These are phyloP conservation scores for Mortierella claussenii DNA, from an alignment of 192 early-diverging fungal genomes.

Conservation along the genomic window DNA sequence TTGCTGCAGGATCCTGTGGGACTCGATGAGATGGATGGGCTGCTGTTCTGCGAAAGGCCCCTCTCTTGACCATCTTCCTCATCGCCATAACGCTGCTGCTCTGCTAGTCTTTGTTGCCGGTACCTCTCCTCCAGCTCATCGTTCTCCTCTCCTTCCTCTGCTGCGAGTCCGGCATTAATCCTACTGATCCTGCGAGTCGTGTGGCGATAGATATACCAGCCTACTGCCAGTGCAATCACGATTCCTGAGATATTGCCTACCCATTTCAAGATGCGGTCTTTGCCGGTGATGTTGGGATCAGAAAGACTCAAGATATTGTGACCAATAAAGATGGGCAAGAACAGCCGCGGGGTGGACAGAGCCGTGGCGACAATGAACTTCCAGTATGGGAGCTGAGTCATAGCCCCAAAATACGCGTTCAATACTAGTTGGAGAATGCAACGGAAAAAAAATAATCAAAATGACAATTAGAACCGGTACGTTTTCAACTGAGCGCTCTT, in stretches of 20 bases:
- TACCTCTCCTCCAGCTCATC: slow-evolving; percentile 1
- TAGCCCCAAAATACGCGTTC: slow-evolving; percentile 41
- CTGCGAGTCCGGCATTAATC: slow-evolving; percentile 34
- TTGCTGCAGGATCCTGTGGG: too few relatives aligned
- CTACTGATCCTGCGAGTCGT: slow-evolving; percentile 16
- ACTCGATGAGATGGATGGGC: too few relatives aligned
- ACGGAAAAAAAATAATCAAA: too few relatives aligned
- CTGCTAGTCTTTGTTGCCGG: background rate
- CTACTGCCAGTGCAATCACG: slow-evolving; percentile 17
- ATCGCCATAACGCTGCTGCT: too few relatives aligned
- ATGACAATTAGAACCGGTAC: too few relatives aligned
- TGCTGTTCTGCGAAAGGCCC: too few relatives aligned
- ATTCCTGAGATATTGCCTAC: slow-evolving; percentile 17
- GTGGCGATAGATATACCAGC: slow-evolving; percentile 40
- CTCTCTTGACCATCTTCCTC: too few relatives aligned
- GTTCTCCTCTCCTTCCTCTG: slow-evolving; percentile 17
- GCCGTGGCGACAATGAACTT: slow-evolving; percentile 36
- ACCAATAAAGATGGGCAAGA: slow-evolving; percentile 39
- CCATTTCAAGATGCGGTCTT: slow-evolving; percentile 31
- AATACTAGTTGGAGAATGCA: slow-evolving; percentile 15
- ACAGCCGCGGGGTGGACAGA: slow-evolving; percentile 34
- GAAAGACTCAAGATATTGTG: slow-evolving; percentile 32
- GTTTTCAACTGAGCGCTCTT: too few relatives aligned
- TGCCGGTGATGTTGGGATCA: slow-evolving; percentile 28
- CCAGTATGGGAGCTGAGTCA: slow-evolving; percentile 37